phyloP scores from a whole-genome alignment of 352 stramenopile genomes.

The Globisporangium ultimum region DNA sequence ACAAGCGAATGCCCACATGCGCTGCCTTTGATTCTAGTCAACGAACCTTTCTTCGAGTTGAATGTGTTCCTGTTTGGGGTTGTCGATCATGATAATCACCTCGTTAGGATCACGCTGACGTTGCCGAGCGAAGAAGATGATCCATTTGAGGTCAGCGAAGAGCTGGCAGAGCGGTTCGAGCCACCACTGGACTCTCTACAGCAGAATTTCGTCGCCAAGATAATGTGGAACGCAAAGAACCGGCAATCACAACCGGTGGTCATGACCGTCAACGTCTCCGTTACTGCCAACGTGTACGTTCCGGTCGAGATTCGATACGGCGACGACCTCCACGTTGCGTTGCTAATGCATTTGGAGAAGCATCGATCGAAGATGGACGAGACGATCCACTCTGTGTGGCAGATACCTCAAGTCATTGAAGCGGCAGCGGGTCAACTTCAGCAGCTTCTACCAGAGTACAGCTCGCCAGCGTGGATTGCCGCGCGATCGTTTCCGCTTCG shows the following conservation, averaged over 20 bases:
- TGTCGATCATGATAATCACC: background rate
- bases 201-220: conserved; percentile 22
- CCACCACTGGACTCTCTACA: conserved; percentile 28
- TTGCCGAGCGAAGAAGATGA: conserved; percentile 16
- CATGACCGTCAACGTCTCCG: conserved; percentile 3
- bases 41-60: conserved; percentile 11
- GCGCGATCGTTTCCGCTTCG: conserved; percentile 10
- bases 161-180: conserved; percentile 1
- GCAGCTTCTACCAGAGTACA: conserved; percentile 14
- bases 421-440: background rate
- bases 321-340: conserved; percentile 37
- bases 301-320: conserved; percentile 25
- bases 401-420: too few species aligned
- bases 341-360: conserved; percentile 16
- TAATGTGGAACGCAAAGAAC: conserved; percentile 34
- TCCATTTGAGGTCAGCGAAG: conserved; percentile 12
- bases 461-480: conserved; percentile 17
- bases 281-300: background rate
- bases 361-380: conserved; percentile 3
- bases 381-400: too few species aligned
- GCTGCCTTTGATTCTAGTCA: too few species aligned
- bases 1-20: too few species aligned
- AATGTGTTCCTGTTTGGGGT: too few species aligned
- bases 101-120: background rate
- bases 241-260: conserved; percentile 18